phyloP scores from a whole-genome alignment of 805 yeast species.

The Scheffersomyces coipomensis region DNA sequence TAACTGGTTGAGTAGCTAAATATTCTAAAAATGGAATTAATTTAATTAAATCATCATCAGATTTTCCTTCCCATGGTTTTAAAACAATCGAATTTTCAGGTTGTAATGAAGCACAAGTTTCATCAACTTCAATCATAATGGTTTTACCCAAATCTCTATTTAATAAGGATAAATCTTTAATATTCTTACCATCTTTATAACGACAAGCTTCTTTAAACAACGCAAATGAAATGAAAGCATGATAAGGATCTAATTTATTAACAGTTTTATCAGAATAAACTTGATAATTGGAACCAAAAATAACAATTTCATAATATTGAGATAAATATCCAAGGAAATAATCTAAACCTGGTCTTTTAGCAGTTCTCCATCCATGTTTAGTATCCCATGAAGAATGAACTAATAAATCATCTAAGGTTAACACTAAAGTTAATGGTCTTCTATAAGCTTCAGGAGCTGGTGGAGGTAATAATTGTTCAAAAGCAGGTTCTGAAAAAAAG shows the following conservation, averaged over 20 bases:
- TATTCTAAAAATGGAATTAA: conserved; percentile 93
- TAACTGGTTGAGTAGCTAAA: conserved; percentile 80
- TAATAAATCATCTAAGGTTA: conserved; percentile 85
- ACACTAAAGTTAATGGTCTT: conserved; percentile 86
- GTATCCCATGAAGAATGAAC: conserved; percentile 92
- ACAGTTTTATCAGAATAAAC: conserved; percentile 83
- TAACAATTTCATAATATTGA: conserved; percentile 92
- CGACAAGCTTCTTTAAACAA: conserved; percentile 89
- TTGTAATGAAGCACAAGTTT: conserved; percentile 71
- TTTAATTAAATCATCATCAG: conserved; percentile 75
- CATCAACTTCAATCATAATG: conserved; percentile 74
- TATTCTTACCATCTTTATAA: conserved; percentile 81
- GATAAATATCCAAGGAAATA: conserved; percentile 93
- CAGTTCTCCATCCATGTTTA: conserved; percentile 95
- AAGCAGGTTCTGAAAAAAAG: conserved; percentile 90
- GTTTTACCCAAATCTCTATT: conserved; percentile 88
- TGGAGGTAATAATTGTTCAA: conserved; percentile 90
- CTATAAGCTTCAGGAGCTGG: conserved; percentile 89
- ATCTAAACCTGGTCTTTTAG: conserved; percentile 97
- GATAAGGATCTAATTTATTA: conserved; percentile 88
- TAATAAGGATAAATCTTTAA: conserved; percentile 86
- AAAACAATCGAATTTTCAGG: conserved; percentile 92
- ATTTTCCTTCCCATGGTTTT: conserved; percentile 81
- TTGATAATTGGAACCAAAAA: conserved; percentile 83
- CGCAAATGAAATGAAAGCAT: conserved; percentile 83